Conservation (phyloP, 768 basidiomycete species). For the Russula emetica region DNA sequence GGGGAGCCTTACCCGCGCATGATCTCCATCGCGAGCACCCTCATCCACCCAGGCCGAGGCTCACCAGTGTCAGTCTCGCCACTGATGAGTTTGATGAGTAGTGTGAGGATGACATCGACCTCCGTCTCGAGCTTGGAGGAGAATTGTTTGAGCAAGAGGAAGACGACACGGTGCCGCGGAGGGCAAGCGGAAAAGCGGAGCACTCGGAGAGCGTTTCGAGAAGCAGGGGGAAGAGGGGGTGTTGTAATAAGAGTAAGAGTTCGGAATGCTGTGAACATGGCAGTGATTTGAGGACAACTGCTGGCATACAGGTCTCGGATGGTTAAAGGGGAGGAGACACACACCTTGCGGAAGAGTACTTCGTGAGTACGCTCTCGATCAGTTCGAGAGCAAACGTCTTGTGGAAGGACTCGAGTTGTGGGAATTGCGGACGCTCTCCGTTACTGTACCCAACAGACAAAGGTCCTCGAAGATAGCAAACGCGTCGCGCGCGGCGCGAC, state of each 20-base stretch:
- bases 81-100: constrained; percentile 8
- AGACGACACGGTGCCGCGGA: constrained; percentile 93
- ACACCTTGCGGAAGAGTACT: constrained; percentile 82
- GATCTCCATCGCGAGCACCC: constrained; percentile 1
- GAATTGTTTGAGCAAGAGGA: constrained; percentile 78
- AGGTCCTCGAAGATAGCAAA: constrained; percentile 90
- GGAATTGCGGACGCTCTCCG: constrained; percentile 53
- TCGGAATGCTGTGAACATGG: constrained; percentile 61
- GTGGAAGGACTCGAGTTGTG: constrained; percentile 76
- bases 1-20: constrained; percentile 15
- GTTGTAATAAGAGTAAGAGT: constrained; percentile 74
- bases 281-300: neutral
- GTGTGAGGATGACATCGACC: neutral
- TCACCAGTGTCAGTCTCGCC: constrained; percentile 14
- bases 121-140: constrained; percentile 69
- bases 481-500: constrained; percentile 75
- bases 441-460: constrained; percentile 85
- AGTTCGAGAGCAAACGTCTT: constrained; percentile 95
- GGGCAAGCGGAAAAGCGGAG: constrained; percentile 77
- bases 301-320: neutral
- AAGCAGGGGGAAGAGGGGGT: constrained; percentile 86
- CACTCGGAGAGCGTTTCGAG: constrained; percentile 79
- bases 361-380: constrained; percentile 92
- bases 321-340: constrained; percentile 20
- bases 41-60: neutral